Percentiles rank a stretch among this genome's conserved stretches.
Evolutionary conservation across 1,284 basidiomycete genomes (phyloP).

Genomic region (Amylostereum chailletii): DNA sequence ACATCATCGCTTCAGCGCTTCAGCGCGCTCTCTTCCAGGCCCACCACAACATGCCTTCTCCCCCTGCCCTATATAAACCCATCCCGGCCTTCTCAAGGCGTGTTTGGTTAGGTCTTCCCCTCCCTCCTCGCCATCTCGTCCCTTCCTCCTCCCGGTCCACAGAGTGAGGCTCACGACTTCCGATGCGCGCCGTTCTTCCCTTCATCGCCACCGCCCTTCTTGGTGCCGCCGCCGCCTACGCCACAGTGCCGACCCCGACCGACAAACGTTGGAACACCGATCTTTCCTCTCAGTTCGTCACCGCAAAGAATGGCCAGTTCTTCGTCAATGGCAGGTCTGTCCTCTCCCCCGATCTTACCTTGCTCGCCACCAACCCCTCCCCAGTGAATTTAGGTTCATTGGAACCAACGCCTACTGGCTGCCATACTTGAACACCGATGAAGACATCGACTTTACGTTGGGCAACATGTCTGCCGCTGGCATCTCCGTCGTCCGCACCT

Average conservation of each 20-base stretch:
- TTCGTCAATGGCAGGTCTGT: slow-evolving; percentile 7
- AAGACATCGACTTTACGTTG: slow-evolving; percentile 18
- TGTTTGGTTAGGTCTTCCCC: too few species aligned
- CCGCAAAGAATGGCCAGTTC: not conserved
- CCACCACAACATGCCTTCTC: too few species aligned
- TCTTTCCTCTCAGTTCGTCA: slow-evolving; percentile 5
- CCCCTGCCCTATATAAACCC: too few species aligned
- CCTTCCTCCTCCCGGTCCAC: slow-evolving; percentile 2
- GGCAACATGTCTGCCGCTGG: slow-evolving; percentile 18
- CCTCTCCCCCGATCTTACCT: not conserved
- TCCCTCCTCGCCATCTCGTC: not conserved
- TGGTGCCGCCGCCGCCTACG: slow-evolving; percentile 3
- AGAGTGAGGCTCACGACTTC: not conserved
- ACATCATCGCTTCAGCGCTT: too few species aligned
- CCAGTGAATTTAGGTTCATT: slow-evolving; percentile 43
- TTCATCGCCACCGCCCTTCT: slow-evolving; percentile 2
- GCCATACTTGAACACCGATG: slow-evolving; percentile 16
- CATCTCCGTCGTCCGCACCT: slow-evolving; percentile 23
- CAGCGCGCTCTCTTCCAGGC: too few species aligned
- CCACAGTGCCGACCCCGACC: slow-evolving; percentile 4
- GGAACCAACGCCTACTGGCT: slow-evolving; percentile 54
- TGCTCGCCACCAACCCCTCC: not conserved
- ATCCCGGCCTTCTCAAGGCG: too few species aligned
- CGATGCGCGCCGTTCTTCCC: not conserved
- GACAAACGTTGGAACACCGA: not conserved